Evolutionary conservation across 768 basidiomycete species (phyloP).

Genomic region (Leccinum incarnatum): DNA sequence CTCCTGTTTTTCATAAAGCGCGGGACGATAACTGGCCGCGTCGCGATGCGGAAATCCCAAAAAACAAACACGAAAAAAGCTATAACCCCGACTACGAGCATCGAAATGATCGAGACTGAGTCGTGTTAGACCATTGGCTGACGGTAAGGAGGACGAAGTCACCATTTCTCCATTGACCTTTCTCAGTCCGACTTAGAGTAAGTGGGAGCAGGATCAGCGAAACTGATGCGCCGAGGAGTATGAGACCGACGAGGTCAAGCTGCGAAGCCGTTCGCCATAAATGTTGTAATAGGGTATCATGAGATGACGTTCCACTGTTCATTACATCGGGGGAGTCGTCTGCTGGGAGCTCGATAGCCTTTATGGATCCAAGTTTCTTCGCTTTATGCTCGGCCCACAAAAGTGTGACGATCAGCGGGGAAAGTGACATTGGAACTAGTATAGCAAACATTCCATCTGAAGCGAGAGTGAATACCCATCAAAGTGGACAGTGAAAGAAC

Average conservation of each 20-base stretch:
- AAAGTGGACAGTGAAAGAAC: constrained; percentile 23
- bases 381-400: constrained; percentile 54
- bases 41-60: constrained; percentile 52
- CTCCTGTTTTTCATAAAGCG: constrained; percentile 59
- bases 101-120: constrained; percentile 49
- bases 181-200: constrained; percentile 44
- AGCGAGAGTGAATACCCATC: constrained; percentile 4
- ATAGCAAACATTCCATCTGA: constrained; percentile 58
- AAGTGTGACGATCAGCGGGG: constrained; percentile 52
- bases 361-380: constrained; percentile 35
- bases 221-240: constrained; percentile 47
- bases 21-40: constrained; percentile 56
- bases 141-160: not conserved
- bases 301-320: not conserved
- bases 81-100: constrained; percentile 47
- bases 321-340: not conserved
- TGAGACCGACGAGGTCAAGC: constrained; percentile 51
- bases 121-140: constrained; percentile 1
- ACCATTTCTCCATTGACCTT: constrained; percentile 47
- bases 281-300: constrained; percentile 2
- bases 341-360: not conserved
- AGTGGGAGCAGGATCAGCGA: constrained; percentile 55
- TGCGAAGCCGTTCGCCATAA: constrained; percentile 27
- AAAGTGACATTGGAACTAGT: constrained; percentile 47
- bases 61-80: constrained; percentile 42